Evolutionary conservation across 257 asterid species (phyloP).

Genomic region (Nyctanthes arbortristis): DNA sequence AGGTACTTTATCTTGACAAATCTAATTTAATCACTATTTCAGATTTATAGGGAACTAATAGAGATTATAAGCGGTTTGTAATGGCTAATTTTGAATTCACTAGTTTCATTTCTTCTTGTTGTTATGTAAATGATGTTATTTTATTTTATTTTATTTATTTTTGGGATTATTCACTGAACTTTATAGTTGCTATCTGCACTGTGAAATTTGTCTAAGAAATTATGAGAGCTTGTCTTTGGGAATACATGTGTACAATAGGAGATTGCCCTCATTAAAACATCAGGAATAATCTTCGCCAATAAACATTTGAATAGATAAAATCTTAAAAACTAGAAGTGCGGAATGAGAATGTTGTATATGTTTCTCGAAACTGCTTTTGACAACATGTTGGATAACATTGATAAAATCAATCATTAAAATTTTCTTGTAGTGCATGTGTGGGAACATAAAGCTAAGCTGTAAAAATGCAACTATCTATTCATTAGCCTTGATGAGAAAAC

Average conservation of each 20-base stretch:
- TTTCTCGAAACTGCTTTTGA: slow-evolving; percentile 5
- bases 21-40: slow-evolving; percentile 11
- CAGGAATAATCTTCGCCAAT: background rate
- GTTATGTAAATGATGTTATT: too few relatives aligned
- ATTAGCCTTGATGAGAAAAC: slow-evolving; percentile 15
- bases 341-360: slow-evolving; percentile 19
- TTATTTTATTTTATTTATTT: too few relatives aligned
- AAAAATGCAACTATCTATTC: background rate
- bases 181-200: background rate
- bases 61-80: slow-evolving; percentile 29
- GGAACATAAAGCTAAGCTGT: background rate
- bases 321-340: slow-evolving; percentile 7
- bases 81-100: background rate
- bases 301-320: background rate
- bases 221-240: background rate
- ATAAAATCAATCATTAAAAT: background rate
- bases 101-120: slow-evolving; percentile 9
- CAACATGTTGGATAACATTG: slow-evolving; percentile 11
- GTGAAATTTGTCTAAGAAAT: too few relatives aligned
- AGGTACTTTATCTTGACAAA: slow-evolving; percentile 62
- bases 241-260: too few relatives aligned
- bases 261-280: background rate
- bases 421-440: slow-evolving; percentile 10
- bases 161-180: too few relatives aligned
- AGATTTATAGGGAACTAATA: slow-evolving; percentile 11